phyloP scores from a whole-genome alignment of 1,139 yeast species.

The Debaryomycetaceae sp. region DNA sequence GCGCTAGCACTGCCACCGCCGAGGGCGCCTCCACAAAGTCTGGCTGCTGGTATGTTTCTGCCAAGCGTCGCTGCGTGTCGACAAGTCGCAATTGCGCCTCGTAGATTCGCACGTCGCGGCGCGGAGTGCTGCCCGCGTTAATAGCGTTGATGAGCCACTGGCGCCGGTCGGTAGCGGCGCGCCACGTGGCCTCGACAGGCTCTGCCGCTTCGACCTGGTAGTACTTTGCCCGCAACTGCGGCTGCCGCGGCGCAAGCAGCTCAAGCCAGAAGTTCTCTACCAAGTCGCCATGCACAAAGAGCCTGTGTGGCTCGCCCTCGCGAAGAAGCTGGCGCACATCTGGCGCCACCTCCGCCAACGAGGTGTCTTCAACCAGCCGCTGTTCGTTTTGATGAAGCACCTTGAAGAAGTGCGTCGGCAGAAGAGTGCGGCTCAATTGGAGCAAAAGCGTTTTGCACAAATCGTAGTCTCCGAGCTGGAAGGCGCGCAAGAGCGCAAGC shows the following conservation, averaged over 20 bases:
- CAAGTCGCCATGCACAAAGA: constrained; percentile 34
- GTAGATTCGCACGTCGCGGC: constrained; percentile 23
- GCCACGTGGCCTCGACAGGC: constrained; percentile 10
- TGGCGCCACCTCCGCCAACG: constrained; percentile 9
- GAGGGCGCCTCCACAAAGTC: constrained; percentile 47
- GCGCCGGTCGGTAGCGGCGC: constrained; percentile 14
- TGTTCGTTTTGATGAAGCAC: constrained; percentile 39
- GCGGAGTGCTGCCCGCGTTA: constrained; percentile 18
- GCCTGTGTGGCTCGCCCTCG: constrained; percentile 10
- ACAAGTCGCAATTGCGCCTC: constrained; percentile 50
- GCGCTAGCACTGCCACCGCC: constrained; percentile 49
- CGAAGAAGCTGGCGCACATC: constrained; percentile 10
- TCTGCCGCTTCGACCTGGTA: constrained; percentile 32
- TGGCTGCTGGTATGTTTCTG: constrained; percentile 51
- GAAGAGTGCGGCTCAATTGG: constrained; percentile 39
- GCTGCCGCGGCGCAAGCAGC: constrained; percentile 24
- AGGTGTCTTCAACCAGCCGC: constrained; percentile 15
- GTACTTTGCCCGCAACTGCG: constrained; percentile 24
- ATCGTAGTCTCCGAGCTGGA: constrained; percentile 63
- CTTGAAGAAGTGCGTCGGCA: constrained; percentile 37
- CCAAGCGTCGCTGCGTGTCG: constrained; percentile 48
- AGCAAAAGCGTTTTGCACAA: constrained; percentile 58
- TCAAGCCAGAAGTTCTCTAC: constrained; percentile 42
- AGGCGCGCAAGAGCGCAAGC: constrained; percentile 64
- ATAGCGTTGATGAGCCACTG: constrained; percentile 20